Conservation (phyloP, 192 early-diverging fungal genomes). For the Podila epigama region DNA sequence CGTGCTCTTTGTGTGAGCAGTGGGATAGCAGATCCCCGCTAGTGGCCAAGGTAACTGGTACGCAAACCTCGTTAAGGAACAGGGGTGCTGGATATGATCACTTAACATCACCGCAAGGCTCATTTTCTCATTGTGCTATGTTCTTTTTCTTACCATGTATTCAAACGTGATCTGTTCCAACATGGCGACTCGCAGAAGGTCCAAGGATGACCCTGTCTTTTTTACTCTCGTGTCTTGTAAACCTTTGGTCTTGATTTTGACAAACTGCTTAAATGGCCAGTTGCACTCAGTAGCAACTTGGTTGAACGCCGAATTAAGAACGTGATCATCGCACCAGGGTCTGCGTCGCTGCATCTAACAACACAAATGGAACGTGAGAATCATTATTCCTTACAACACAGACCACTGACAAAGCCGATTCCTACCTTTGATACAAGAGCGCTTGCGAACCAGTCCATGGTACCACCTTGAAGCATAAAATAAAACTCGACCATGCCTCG, state of each 20-base stretch:
- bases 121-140: too few relatives aligned
- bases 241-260: conserved; percentile 11
- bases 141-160: conserved; percentile 25
- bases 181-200: background rate
- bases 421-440: conserved; percentile 31
- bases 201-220: background rate
- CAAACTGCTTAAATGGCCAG: conserved; percentile 30
- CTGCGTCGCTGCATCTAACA: conserved; percentile 22
- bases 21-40: conserved; percentile 22
- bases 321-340: conserved; percentile 30
- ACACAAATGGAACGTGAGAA: too few relatives aligned
- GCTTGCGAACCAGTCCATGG: conserved; percentile 25
- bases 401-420: too few relatives aligned
- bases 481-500: conserved; percentile 40
- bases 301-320: conserved; percentile 27
- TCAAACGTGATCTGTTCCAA: conserved; percentile 37
- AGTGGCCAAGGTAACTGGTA: conserved; percentile 35
- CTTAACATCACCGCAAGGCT: background rate
- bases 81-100: background rate
- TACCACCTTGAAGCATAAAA: conserved; percentile 44
- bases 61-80: background rate
- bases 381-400: too few relatives aligned
- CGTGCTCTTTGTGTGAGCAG: conserved; percentile 19
- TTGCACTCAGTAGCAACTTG: conserved; percentile 11
- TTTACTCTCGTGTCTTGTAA: background rate